Percentiles rank a stretch among this genome's conserved stretches.
Conservation (phyloP, 163 green algal genomes). For the Scenedesmus sp. region DNA sequence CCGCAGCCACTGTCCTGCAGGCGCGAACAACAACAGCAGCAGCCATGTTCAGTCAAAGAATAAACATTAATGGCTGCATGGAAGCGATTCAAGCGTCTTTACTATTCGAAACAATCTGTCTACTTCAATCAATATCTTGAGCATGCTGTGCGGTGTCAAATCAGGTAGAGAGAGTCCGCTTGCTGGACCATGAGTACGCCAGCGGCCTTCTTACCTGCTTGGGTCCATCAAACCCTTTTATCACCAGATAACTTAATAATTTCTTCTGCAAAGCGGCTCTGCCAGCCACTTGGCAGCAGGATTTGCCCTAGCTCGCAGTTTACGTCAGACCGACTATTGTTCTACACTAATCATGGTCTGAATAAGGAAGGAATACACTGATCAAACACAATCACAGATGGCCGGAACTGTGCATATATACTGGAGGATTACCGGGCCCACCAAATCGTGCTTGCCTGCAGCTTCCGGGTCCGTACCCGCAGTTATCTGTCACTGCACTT, state of each 20-base stretch:
- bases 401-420: no score
- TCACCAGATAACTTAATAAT: no score
- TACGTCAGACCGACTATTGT: background rate
- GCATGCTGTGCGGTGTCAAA: no score
- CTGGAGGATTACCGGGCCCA: background rate
- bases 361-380: no score
- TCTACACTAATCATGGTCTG: background rate
- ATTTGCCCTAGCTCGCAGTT: background rate
- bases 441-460: background rate
- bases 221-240: no score
- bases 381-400: no score
- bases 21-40: background rate
- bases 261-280: background rate
- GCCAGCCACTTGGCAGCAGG: background rate
- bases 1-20: background rate
- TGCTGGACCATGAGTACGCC: background rate
- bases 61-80: background rate
- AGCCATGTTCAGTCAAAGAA: background rate
- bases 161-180: background rate
- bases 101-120: no score
- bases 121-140: no score
- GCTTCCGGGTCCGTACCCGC: background rate
- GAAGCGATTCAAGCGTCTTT: background rate
- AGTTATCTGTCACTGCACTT: background rate
- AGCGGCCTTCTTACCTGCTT: background rate